These are phyloP conservation scores for Oxalis stricta DNA, from an alignment of 441 rosid species.

Conservation along the genomic window DNA sequence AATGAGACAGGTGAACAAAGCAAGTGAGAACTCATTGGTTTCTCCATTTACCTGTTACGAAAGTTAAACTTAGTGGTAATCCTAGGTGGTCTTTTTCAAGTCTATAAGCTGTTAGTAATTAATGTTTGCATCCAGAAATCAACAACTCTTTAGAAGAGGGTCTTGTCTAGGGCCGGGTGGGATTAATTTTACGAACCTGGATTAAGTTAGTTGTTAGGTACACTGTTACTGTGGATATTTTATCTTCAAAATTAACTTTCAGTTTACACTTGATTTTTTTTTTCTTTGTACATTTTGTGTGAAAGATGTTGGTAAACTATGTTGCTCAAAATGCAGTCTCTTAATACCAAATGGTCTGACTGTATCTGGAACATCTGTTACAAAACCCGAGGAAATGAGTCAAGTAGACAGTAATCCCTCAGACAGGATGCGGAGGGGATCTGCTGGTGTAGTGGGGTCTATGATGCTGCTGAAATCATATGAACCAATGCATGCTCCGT, in stretches of 20 bases:
- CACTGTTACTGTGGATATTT: too few species aligned
- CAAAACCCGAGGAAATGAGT: conserved; percentile 19
- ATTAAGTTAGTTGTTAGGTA: too few species aligned
- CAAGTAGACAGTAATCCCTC: conserved; percentile 26
- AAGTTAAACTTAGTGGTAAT: too few species aligned
- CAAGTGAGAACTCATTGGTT: conserved; percentile 79
- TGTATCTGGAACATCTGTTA: conserved; percentile 15
- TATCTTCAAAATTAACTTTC: too few species aligned
- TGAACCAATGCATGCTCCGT: conserved; percentile 87
- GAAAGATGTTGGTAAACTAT: conserved; percentile 5
- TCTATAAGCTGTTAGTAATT: too few species aligned
- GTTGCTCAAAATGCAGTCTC: conserved; percentile 24
- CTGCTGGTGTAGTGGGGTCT: conserved; percentile 74
- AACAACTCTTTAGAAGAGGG: too few species aligned
- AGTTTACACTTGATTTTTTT: not conserved
- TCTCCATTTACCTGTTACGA: conserved; percentile 21
- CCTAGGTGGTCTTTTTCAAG: too few species aligned
- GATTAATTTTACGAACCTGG: too few species aligned
- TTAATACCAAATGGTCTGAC: conserved; percentile 22
- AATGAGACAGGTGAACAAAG: conserved; percentile 85
- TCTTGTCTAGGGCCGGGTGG: too few species aligned
- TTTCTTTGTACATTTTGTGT: not conserved
- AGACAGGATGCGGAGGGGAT: conserved; percentile 54
- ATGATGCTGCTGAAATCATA: conserved; percentile 77
- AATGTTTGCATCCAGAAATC: too few species aligned